Percentiles rank a stretch among this genome's conserved stretches.
Conservation (phyloP, 164 flowering plant genomes). For the Paratinospora sagittata region DNA sequence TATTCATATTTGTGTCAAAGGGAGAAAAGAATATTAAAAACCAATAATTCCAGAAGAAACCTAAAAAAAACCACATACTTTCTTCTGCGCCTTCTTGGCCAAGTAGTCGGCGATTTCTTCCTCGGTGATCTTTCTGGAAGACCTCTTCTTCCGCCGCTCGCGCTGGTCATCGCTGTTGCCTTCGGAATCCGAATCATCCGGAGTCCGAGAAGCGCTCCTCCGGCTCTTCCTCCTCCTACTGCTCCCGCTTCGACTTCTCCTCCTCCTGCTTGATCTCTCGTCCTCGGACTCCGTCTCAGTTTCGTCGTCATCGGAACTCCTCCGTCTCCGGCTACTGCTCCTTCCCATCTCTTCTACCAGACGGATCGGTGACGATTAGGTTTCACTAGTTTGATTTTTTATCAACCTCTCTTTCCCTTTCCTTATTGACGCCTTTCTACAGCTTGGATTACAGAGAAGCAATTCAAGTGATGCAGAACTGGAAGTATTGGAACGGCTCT, state of each 20-base stretch:
- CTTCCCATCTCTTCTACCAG: neutral
- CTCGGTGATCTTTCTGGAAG: slow-evolving; percentile 44
- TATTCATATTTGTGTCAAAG: neutral
- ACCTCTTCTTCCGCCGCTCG: slow-evolving; percentile 23
- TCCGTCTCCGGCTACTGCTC: neutral
- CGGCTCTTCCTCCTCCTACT: neutral
- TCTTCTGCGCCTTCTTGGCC: slow-evolving; percentile 73
- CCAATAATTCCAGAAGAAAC: neutral
- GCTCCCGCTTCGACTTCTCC: slow-evolving; percentile 2
- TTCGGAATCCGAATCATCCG: too few species aligned
- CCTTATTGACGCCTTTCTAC: neutral
- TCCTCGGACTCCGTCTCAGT: neutral
- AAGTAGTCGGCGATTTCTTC: slow-evolving; percentile 66
- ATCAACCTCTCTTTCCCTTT: neutral
- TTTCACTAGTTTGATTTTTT: too few species aligned
- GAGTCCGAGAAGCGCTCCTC: too few species aligned
- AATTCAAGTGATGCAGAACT: too few species aligned
- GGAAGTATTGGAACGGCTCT: too few species aligned
- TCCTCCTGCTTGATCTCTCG: too few species aligned
- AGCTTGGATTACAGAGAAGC: neutral
- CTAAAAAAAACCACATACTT: slow-evolving; percentile 31
- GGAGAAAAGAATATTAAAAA: too few species aligned
- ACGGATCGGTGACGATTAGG: neutral
- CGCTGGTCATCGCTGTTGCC: slow-evolving; percentile 15
- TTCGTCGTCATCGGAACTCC: neutral